phyloP scores from a whole-genome alignment of 2,329 filamentous ascomycete species.

The Acrocalymma vagum region DNA sequence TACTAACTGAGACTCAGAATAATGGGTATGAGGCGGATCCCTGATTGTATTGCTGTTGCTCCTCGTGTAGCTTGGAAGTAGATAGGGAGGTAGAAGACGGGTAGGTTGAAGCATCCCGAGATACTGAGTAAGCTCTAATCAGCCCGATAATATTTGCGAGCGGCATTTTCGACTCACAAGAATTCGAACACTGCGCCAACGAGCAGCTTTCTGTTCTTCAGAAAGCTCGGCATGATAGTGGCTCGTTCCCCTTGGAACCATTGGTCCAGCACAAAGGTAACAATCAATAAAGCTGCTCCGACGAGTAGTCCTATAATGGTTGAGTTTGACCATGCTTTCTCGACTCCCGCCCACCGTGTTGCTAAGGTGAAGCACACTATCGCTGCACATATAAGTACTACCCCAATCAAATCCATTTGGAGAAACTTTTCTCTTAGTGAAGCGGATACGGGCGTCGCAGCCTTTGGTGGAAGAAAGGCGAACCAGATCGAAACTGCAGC shows the following conservation, averaged over 20 bases:
- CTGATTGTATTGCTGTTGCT: conserved; percentile 44
- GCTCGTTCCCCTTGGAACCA: conserved; percentile 51
- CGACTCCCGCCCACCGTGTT: conserved; percentile 54
- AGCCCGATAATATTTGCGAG: conserved; percentile 47
- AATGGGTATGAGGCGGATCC: conserved; percentile 54
- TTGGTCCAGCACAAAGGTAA: conserved; percentile 48
- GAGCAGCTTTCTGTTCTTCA: conserved; percentile 48
- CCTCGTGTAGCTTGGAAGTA: conserved; percentile 57
- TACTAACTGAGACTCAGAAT: conserved; percentile 42
- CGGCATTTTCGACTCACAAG: conserved; percentile 43
- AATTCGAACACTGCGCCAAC: conserved; percentile 47
- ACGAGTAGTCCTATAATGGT: conserved; percentile 54
- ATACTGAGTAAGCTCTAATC: conserved; percentile 5
- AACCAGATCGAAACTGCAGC: conserved; percentile 49
- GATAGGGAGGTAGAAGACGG: conserved; percentile 59
- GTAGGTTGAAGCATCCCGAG: no score
- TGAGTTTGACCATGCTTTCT: conserved; percentile 50
- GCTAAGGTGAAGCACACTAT: conserved; percentile 55
- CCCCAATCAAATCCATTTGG: conserved; percentile 57
- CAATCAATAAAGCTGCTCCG: conserved; percentile 49
- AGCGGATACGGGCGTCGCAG: conserved; percentile 24
- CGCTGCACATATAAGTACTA: conserved; percentile 48
- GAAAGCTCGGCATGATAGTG: conserved; percentile 47
- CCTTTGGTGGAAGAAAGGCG: conserved; percentile 48
- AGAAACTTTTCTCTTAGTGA: conserved; percentile 47